Evolutionary conservation across 345 rosid genomes (phyloP).

Genomic region (Camelina hispida): DNA sequence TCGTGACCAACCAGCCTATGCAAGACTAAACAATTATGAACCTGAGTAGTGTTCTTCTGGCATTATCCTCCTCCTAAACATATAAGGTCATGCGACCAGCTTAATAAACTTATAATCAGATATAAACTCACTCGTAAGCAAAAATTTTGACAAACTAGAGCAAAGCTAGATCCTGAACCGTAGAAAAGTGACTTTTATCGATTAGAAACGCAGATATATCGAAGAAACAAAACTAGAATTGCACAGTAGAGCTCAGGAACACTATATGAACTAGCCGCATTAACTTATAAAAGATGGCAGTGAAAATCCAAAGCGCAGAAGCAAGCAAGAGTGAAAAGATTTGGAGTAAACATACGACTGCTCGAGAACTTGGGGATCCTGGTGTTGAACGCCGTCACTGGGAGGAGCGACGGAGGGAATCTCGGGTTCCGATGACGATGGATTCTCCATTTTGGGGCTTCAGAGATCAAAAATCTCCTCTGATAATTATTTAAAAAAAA

Average conservation of each 20-base stretch:
- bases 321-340: slow-evolving; percentile 9
- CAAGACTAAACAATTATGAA: neutral
- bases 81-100: slow-evolving; percentile 4
- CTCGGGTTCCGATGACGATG: slow-evolving; percentile 30
- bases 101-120: neutral
- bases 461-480: neutral
- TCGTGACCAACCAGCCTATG: slow-evolving; percentile 6
- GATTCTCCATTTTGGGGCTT: slow-evolving; percentile 32
- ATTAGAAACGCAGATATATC: neutral
- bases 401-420: slow-evolving; percentile 29
- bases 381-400: slow-evolving; percentile 21
- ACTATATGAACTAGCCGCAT: slow-evolving; percentile 4
- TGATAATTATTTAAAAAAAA: too few relatives aligned
- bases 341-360: slow-evolving; percentile 27
- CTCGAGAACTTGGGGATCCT: slow-evolving; percentile 29
- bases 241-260: neutral
- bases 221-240: neutral
- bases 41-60: slow-evolving; percentile 10
- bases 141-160: neutral
- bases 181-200: neutral
- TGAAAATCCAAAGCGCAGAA: neutral
- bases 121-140: slow-evolving; percentile 1
- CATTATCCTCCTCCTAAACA: slow-evolving; percentile 28
- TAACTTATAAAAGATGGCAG: neutral
- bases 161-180: slow-evolving; percentile 18